Evolutionary conservation across 1,284 basidiomycete genomes (phyloP).

Genomic region (Thecaphora thlaspeos): DNA sequence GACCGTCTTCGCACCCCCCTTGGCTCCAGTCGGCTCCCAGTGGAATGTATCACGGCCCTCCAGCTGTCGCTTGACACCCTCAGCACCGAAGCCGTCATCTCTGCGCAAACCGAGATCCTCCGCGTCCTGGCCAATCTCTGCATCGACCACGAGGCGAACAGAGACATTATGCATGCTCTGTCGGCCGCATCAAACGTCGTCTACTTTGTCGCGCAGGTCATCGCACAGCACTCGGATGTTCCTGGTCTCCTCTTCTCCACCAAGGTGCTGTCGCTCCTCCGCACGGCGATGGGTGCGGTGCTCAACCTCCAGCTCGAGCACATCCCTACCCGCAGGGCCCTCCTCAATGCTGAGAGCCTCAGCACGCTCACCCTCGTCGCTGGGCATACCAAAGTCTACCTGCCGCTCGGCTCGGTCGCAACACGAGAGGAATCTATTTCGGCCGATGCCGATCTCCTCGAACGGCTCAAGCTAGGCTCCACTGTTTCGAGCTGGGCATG

Average conservation of each 20-base stretch:
- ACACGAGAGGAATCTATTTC: too few relatives aligned
- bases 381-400: conserved; percentile 26
- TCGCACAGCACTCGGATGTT: too few relatives aligned
- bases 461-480: conserved; percentile 24
- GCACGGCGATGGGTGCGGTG: conserved; percentile 75
- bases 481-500: conserved; percentile 30
- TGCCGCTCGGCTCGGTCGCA: conserved; percentile 21
- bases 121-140: conserved; percentile 46
- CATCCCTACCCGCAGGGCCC: conserved; percentile 58
- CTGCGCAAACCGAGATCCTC: conserved; percentile 39
- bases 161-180: conserved; percentile 12
- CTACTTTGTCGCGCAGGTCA: conserved; percentile 63
- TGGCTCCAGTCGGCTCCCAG: not conserved
- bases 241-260: conserved; percentile 15
- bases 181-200: conserved; percentile 67
- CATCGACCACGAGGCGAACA: conserved; percentile 44
- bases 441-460: conserved; percentile 12
- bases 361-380: conserved; percentile 15
- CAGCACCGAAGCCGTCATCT: conserved; percentile 6
- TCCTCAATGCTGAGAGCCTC: conserved; percentile 16
- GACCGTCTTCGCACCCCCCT: conserved; percentile 5
- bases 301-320: conserved; percentile 76
- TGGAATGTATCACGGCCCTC: conserved; percentile 1
- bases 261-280: conserved; percentile 66
- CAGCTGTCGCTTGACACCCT: not conserved